A percentile compares a stretch with the other conserved stretches of the same genome.
These are phyloP conservation scores for Ilex aquifolium DNA, from an alignment of 257 asterid species.

Conservation along the genomic window DNA sequence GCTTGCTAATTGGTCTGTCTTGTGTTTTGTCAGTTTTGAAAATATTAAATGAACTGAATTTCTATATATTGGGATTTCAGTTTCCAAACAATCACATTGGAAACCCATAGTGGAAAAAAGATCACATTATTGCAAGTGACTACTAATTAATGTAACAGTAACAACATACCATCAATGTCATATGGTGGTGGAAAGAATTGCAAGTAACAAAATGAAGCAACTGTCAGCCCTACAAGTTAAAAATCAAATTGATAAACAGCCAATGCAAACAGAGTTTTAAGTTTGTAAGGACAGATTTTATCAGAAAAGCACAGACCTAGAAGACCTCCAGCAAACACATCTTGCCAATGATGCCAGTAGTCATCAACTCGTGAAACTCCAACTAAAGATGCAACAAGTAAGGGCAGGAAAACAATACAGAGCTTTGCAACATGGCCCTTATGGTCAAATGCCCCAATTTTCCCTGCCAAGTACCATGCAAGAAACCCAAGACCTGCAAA, in stretches of 20 bases:
- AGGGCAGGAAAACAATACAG: constrained; percentile 54
- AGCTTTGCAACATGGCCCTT: constrained; percentile 79
- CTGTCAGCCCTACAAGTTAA: constrained; percentile 55
- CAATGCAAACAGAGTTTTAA: not conserved
- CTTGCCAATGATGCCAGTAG: constrained; percentile 91
- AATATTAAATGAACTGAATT: not conserved
- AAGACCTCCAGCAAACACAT: constrained; percentile 67
- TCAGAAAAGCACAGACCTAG: constrained; percentile 31
- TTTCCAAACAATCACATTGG: no score
- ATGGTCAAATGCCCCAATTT: constrained; percentile 60
- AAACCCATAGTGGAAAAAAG: not conserved
- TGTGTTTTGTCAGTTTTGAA: no score
- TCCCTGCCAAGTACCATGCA: constrained; percentile 72
- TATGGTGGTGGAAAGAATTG: constrained; percentile 94
- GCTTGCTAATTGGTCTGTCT: not conserved
- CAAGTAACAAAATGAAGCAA: constrained; percentile 85
- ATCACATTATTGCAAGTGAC: not conserved
- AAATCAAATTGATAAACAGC: constrained; percentile 9
- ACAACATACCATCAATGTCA: constrained; percentile 58
- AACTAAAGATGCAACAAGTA: constrained; percentile 69
- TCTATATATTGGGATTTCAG: no score
- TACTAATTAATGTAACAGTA: not conserved
- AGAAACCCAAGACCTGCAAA: constrained; percentile 86
- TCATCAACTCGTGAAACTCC: constrained; percentile 86
- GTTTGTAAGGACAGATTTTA: no score